Percentiles rank a stretch among this genome's conserved stretches.
These are phyloP conservation scores for Leccinum subgranulosum DNA, from an alignment of 768 basidiomycete genomes.

Conservation along the genomic window DNA sequence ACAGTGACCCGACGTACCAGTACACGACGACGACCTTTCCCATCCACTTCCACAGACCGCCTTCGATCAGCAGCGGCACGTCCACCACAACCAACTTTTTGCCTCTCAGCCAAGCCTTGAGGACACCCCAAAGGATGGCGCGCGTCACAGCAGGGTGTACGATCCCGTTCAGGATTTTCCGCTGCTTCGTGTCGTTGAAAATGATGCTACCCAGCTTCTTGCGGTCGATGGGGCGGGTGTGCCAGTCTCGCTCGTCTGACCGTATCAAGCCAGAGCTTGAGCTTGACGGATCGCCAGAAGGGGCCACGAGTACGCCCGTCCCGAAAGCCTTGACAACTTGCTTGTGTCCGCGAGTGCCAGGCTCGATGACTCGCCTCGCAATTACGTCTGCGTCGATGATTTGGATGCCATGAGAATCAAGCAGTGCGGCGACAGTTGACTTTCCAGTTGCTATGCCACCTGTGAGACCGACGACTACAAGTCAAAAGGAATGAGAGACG, in stretches of 20 bases:
- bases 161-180: slow-evolving; percentile 76
- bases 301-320: slow-evolving; percentile 50
- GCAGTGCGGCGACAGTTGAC: slow-evolving; percentile 80
- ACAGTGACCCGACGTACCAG: slow-evolving; percentile 53
- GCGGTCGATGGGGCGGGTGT: slow-evolving; percentile 74
- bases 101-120: slow-evolving; percentile 74
- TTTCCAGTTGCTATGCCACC: slow-evolving; percentile 98
- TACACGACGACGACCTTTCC: slow-evolving; percentile 86
- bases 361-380: slow-evolving; percentile 81
- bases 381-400: slow-evolving; percentile 91
- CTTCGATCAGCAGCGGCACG: slow-evolving; percentile 90
- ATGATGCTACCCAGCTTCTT: slow-evolving; percentile 80
- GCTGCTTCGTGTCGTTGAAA: slow-evolving; percentile 71
- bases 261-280: neutral
- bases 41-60: slow-evolving; percentile 79
- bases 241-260: slow-evolving; percentile 6
- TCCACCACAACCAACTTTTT: slow-evolving; percentile 81
- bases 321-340: slow-evolving; percentile 75
- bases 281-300: neutral
- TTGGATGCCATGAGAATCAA: slow-evolving; percentile 67
- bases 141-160: slow-evolving; percentile 88
- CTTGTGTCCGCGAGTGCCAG: slow-evolving; percentile 70
- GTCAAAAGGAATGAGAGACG: neutral
- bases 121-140: slow-evolving; percentile 67
- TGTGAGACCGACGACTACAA: slow-evolving; percentile 85